Evolutionary conservation across 495 filamentous ascomycete species (phyloP), one percentile per base, ranked within the genome.

Genomic region (Penicillium pancosmium): DNA sequence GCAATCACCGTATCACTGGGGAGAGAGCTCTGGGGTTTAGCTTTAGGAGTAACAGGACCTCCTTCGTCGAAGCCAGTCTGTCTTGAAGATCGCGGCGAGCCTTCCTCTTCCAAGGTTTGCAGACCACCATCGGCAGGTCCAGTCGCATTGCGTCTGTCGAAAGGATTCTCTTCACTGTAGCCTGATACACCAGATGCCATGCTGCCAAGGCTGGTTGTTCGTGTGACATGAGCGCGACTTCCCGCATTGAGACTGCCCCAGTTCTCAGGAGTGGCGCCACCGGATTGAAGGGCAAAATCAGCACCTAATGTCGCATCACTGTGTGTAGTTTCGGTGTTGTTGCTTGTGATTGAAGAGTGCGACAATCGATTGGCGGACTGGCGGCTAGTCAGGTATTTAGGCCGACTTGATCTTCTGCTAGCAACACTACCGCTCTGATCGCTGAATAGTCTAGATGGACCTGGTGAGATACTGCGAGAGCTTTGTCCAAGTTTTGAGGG

Each of bases 131-230:
- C 81, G 21, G 74, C 66, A 13, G 66, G 72, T 15, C 71, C 70
- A 46, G 66, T 76, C 6, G 68, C 59, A 63, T 59, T 74, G 36
- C 67, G 71, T 59, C 68, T 79, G 36, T 78, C 78, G 15, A 75
- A 67, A 56, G 68, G 68, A 48, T 76, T 78, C 54, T 80, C 82
- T 52, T 92, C 91, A 52, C 85, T 85, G 56, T 86, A 82, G 16
- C 88, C 88, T 19, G 93, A 93, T 21, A 96, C 84, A 2, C 91
- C 92, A 15, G 92, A 97, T n/a, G 90, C 91, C 79, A 97, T 92
- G 63, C 93, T 97, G 11, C 94, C 94, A 53, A 98, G 82, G 68
- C 93, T 97, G 35, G 92, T 88, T 11, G 92, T 86, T 50, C 94
- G 80, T 18, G 90, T 88, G 49, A 96, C 76, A 16, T 82, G 72